These are phyloP conservation scores for Phytophthora tubulina DNA, from an alignment of 352 stramenopile species.

Conservation along the genomic window DNA sequence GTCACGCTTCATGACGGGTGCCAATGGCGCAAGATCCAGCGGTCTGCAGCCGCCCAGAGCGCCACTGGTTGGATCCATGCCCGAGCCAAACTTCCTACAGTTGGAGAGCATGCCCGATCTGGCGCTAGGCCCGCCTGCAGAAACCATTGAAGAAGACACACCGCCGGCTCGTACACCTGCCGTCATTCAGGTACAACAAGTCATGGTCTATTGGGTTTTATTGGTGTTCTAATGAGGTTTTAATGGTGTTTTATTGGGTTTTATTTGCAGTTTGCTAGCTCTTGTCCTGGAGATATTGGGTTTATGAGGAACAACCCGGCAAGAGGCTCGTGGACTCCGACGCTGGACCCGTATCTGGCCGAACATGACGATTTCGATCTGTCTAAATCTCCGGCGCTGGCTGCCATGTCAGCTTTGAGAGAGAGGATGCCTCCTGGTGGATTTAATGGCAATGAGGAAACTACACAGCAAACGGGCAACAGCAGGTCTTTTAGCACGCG, in stretches of 20 bases:
- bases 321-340: conserved; percentile 54
- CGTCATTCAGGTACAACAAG: conserved; percentile 52
- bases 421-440: conserved; percentile 39
- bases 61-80: conserved; percentile 68
- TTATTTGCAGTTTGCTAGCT: conserved; percentile 66
- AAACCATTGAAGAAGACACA: conserved; percentile 39
- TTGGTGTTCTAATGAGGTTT: conserved; percentile 16
- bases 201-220: background rate
- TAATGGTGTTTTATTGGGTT: conserved; percentile 3
- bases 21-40: conserved; percentile 31
- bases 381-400: conserved; percentile 73
- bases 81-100: conserved; percentile 67
- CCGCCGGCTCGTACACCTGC: conserved; percentile 42
- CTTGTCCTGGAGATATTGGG: conserved; percentile 72
- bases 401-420: conserved; percentile 70
- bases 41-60: conserved; percentile 59
- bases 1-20: conserved; percentile 45
- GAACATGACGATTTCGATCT: conserved; percentile 73
- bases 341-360: conserved; percentile 29
- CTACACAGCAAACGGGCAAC: conserved; percentile 33
- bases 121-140: conserved; percentile 55
- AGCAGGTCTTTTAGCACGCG: conserved; percentile 36
- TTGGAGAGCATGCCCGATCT: conserved; percentile 69
- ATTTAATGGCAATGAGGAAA: conserved; percentile 14
- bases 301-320: conserved; percentile 56